Conservation (phyloP, 352 stramenopile species). For the Pythium sp. region DNA sequence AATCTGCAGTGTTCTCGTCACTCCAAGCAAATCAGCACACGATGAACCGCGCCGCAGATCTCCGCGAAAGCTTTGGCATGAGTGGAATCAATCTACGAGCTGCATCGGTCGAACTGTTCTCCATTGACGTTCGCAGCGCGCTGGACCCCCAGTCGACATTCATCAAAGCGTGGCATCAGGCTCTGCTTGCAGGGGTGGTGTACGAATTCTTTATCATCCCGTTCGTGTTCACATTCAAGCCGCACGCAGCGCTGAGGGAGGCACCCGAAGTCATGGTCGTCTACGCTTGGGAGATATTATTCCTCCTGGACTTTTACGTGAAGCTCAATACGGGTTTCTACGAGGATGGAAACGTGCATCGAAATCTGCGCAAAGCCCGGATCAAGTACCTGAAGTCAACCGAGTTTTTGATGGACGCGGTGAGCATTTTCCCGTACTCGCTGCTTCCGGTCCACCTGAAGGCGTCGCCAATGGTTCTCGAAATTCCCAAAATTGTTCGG, state of each 20-base stretch:
- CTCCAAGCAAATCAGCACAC: neutral
- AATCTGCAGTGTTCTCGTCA: neutral
- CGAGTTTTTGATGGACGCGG: conserved; percentile 43
- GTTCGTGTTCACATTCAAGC: conserved; percentile 53
- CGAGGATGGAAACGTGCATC: conserved; percentile 54
- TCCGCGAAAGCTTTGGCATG: conserved; percentile 16
- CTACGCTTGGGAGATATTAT: conserved; percentile 39
- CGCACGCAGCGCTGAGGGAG: conserved; percentile 16
- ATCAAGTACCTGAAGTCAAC: conserved; percentile 47
- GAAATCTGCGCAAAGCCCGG: conserved; percentile 35
- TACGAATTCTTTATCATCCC: conserved; percentile 58
- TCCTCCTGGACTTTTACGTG: conserved; percentile 54
- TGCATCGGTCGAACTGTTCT: conserved; percentile 5
- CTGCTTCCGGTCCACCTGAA: conserved; percentile 11
- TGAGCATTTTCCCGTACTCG: conserved; percentile 49
- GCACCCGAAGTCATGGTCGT: conserved; percentile 24
- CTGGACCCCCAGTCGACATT: conserved; percentile 44
- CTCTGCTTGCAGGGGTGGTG: conserved; percentile 44
- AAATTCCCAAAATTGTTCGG: conserved; percentile 46
- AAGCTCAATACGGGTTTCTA: conserved; percentile 61
- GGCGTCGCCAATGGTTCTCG: conserved; percentile 19
- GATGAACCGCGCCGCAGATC: conserved; percentile 8
- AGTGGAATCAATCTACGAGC: neutral
- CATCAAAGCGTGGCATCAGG: conserved; percentile 55
- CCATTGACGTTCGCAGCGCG: conserved; percentile 28